phyloP scores from a whole-genome alignment of 371 early-diverging fungal genomes.

The Globomyces sp. region DNA sequence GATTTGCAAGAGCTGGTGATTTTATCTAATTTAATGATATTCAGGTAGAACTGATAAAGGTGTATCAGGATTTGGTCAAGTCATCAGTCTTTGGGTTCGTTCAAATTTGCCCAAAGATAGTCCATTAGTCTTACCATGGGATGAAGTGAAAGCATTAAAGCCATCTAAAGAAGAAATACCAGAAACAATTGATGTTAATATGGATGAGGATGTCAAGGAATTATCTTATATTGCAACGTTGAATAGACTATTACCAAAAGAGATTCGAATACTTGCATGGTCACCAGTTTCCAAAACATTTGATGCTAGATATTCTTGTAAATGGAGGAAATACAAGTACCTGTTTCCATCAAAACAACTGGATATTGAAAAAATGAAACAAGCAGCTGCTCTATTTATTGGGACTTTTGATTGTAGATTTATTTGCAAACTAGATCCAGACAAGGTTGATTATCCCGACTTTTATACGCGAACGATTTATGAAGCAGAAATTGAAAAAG shows the following conservation, averaged over 20 bases:
- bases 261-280: conserved; percentile 93
- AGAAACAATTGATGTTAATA: neutral
- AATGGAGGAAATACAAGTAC: conserved; percentile 87
- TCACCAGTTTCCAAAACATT: conserved; percentile 74
- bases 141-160: neutral
- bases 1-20: conserved; percentile 24
- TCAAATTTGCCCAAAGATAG: conserved; percentile 51
- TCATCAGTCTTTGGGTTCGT: conserved; percentile 79
- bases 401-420: conserved; percentile 93
- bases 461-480: conserved; percentile 12
- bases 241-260: conserved; percentile 81
- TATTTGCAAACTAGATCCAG: conserved; percentile 89
- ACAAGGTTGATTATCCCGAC: conserved; percentile 7
- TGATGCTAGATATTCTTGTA: conserved; percentile 88
- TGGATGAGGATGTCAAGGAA: conserved; percentile 40
- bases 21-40: conserved; percentile 75
- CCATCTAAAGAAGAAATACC: too few species aligned
- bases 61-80: conserved; percentile 90
- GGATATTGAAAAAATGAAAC: conserved; percentile 72
- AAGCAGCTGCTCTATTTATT: conserved; percentile 65
- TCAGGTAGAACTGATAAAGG: conserved; percentile 86
- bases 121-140: conserved; percentile 38
- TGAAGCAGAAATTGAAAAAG: conserved; percentile 13
- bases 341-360: conserved; percentile 74
- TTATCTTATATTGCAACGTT: conserved; percentile 79